Evolutionary conservation across 2,329 filamentous ascomycete species (phyloP).

Genomic region (Didymellaceae sp.): DNA sequence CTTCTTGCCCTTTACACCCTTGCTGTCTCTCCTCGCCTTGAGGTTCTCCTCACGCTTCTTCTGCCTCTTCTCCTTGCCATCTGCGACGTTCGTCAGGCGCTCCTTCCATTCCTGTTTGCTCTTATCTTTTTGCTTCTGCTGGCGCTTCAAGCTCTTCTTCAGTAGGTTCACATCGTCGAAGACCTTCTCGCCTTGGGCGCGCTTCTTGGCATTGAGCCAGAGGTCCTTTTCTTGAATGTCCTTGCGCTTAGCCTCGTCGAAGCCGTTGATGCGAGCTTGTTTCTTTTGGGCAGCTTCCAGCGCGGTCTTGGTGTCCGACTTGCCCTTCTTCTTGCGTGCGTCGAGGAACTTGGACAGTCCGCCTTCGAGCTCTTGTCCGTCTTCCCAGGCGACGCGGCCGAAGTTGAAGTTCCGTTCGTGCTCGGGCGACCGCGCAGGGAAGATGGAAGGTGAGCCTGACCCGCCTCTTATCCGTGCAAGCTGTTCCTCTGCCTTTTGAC

Average conservation of each 20-base stretch:
- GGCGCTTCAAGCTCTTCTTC: slow-evolving; percentile 94
- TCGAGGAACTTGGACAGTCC: slow-evolving; percentile 68
- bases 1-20: slow-evolving; percentile 72
- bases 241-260: slow-evolving; percentile 80
- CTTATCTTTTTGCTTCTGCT: slow-evolving; percentile 88
- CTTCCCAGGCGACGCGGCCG: slow-evolving; percentile 86
- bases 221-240: slow-evolving; percentile 92
- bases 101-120: slow-evolving; percentile 82
- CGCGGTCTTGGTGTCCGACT: slow-evolving; percentile 83
- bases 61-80: slow-evolving; percentile 57
- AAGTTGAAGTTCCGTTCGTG: slow-evolving; percentile 79
- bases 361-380: slow-evolving; percentile 80
- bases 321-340: slow-evolving; percentile 77
- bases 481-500: slow-evolving; percentile 62
- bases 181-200: slow-evolving; percentile 87
- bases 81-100: slow-evolving; percentile 53
- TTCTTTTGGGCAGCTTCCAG: slow-evolving; percentile 88
- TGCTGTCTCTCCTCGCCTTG: slow-evolving; percentile 75
- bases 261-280: slow-evolving; percentile 75
- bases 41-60: slow-evolving; percentile 62
- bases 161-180: slow-evolving; percentile 80
- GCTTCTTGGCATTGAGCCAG: slow-evolving; percentile 90
- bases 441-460: slow-evolving; percentile 62
- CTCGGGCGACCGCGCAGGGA: slow-evolving; percentile 55
- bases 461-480: slow-evolving; percentile 64